Evolutionary conservation across 139 green algal genomes (phyloP), one percentile per base, ranked within the genome.

Genomic region (Picochlorum sp.): DNA sequence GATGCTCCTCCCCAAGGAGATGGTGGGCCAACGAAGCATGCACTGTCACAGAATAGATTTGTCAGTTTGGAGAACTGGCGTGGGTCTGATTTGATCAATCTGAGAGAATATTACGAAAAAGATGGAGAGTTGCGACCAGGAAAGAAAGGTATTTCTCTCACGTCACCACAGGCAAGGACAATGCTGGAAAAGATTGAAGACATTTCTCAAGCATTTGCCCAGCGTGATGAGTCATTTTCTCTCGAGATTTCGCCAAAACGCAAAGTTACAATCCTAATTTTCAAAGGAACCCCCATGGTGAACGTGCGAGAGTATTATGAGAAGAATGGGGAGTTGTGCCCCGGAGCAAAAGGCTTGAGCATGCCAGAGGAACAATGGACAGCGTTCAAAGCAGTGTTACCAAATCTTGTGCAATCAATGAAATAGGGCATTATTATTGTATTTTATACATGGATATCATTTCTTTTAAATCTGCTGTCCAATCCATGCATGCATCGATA

Each of bases 221-320:
- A 65, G n/a, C 57, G 18, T 30, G 24, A 15, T 4, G 50, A 62
- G n/a, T 26, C 16, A 4, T 54, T 54, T 13, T 54, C 47, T 54
- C 18, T 54, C n/a, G 16, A 20, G 16, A 20, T 54, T 20, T 54
- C 47, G n/a, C 18, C 47, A 20, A 54, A 54, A 21, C n/a, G 56
- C 4, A 62, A 45, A 62, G 56, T 28, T 8, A 62, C 30, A 6
- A 56, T 32, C 41, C 18, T 18, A 2, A 58, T 23, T 8, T 54
- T 54, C 47, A 54, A 54, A 21, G 47, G 47, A 54, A 54, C 6
- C 0, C n/a, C 18, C 18, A 63, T 23, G 2, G 66, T 85, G 15
- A 69, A 86, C 60, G 47, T 86, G 32, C 59, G 80, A 5, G 67
- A 82, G 50, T 85, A 55, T 16, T 86, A 83, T 34, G 59, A 79